phyloP scores from a whole-genome alignment of 2,329 filamentous ascomycete genomes.

The Neopestalotiopsis rosae region DNA sequence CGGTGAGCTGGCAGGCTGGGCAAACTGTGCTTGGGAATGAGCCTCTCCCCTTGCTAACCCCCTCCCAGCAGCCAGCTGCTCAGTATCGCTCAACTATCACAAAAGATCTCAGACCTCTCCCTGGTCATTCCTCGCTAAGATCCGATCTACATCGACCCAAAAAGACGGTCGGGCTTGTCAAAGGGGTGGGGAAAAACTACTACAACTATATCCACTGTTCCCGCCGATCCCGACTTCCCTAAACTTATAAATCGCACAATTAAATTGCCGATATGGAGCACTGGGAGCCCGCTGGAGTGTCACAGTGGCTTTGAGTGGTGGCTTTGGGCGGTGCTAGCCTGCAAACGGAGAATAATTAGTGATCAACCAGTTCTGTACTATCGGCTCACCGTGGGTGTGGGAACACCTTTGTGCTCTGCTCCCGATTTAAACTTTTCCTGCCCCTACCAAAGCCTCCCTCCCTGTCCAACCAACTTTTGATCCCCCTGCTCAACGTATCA shows the following conservation, averaged over 20 bases:
- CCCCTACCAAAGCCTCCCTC: too few species aligned
- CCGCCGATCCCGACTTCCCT: not conserved
- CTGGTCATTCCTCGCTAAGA: constrained; percentile 1
- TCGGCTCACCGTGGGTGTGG: too few species aligned
- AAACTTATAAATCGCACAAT: not conserved
- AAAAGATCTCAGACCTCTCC: not conserved
- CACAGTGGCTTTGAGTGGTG: too few species aligned
- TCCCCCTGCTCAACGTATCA: too few species aligned
- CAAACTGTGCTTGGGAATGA: not conserved
- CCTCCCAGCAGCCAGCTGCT: not conserved
- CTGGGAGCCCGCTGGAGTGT: too few species aligned
- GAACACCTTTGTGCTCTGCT: too few species aligned
- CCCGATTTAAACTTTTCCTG: too few species aligned
- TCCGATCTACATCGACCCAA: constrained; percentile 2
- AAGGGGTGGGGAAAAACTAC: not conserved
- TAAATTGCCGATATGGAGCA: not conserved
- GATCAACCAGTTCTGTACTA: too few species aligned
- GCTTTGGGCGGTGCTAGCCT: too few species aligned
- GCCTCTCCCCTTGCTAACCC: not conserved
- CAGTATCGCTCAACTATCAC: too few species aligned
- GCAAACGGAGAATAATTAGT: too few species aligned
- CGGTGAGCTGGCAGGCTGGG: not conserved
- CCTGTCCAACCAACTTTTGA: too few species aligned
- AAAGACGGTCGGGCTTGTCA: not conserved
- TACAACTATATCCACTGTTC: not conserved